These are phyloP conservation scores for Arthrobotrys sinensis DNA, from an alignment of 2,329 filamentous ascomycete species.

Conservation along the genomic window DNA sequence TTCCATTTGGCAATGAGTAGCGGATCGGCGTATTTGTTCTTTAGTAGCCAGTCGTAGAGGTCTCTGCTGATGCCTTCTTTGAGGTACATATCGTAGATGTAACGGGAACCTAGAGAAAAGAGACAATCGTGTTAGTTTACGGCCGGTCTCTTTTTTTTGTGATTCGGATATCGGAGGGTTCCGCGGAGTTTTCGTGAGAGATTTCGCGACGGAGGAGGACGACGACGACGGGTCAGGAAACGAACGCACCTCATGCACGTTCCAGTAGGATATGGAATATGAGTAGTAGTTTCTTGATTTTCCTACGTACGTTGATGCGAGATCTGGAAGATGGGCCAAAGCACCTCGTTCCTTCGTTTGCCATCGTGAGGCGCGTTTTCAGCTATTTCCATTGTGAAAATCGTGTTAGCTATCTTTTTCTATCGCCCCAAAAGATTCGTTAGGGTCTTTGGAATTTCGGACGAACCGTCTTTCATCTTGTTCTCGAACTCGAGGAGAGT, in stretches of 20 bases:
- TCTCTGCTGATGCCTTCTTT: slow-evolving; percentile 94
- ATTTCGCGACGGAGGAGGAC: not conserved
- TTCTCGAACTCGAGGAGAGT: slow-evolving; percentile 87
- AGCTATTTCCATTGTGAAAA: slow-evolving; percentile 69
- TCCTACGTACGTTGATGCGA: slow-evolving; percentile 83
- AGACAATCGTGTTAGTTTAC: slow-evolving; percentile 20
- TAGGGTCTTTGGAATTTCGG: no score
- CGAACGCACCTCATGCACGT: slow-evolving; percentile 57
- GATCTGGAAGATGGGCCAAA: slow-evolving; percentile 99
- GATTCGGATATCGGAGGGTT: slow-evolving; percentile 4
- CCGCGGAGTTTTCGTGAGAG: not conserved
- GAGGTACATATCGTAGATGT: slow-evolving; percentile 97
- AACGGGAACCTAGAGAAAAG: slow-evolving; percentile 75
- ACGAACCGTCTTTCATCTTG: slow-evolving; percentile 83
- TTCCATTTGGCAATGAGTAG: slow-evolving; percentile 99
- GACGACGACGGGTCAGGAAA: slow-evolving; percentile 38
- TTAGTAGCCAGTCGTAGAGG: slow-evolving; percentile 95
- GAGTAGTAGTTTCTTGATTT: not conserved
- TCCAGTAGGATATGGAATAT: slow-evolving; percentile 15
- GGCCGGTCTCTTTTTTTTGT: not conserved
- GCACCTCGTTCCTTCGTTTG: slow-evolving; percentile 89
- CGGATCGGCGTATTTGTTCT: slow-evolving; percentile 95
- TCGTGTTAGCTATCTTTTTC: slow-evolving; percentile 54
- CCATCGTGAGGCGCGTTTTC: slow-evolving; percentile 86
- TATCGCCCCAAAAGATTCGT: not conserved